Evolutionary conservation across 2,329 filamentous ascomycete species (phyloP).

Genomic region (Fusarium staphyleae): DNA sequence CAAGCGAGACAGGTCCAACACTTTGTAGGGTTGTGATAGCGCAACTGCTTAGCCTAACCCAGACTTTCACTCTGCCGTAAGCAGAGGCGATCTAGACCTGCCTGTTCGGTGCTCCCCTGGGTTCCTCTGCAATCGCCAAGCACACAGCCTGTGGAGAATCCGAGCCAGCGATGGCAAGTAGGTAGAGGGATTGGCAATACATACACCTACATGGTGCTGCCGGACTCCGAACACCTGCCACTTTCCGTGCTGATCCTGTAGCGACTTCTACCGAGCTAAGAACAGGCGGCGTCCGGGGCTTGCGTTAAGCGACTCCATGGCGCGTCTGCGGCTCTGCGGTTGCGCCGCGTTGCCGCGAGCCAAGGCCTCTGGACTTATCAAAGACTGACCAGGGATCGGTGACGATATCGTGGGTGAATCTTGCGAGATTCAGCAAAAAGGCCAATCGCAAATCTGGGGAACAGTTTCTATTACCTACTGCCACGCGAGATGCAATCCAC

Average conservation of each 20-base stretch:
- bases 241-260: neutral
- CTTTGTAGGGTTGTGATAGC: neutral
- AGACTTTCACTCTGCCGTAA: neutral
- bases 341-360: neutral
- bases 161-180: neutral
- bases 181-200: neutral
- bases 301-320: neutral
- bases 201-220: no score
- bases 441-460: constrained; percentile 23
- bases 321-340: constrained; percentile 16
- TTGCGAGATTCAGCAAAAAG: constrained; percentile 10
- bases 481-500: constrained; percentile 3
- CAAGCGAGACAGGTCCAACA: neutral
- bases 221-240: constrained; percentile 7
- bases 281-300: neutral
- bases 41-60: neutral
- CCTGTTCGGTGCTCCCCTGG: neutral
- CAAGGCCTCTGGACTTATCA: neutral
- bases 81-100: neutral
- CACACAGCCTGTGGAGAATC: neutral
- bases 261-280: neutral
- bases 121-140: neutral
- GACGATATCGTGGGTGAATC: constrained; percentile 21
- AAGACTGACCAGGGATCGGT: constrained; percentile 11
- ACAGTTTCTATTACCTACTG: constrained; percentile 24